These are phyloP conservation scores for Dendrobium huoshanense DNA, from an alignment of 106 monocot genomes.

Conservation along the genomic window DNA sequence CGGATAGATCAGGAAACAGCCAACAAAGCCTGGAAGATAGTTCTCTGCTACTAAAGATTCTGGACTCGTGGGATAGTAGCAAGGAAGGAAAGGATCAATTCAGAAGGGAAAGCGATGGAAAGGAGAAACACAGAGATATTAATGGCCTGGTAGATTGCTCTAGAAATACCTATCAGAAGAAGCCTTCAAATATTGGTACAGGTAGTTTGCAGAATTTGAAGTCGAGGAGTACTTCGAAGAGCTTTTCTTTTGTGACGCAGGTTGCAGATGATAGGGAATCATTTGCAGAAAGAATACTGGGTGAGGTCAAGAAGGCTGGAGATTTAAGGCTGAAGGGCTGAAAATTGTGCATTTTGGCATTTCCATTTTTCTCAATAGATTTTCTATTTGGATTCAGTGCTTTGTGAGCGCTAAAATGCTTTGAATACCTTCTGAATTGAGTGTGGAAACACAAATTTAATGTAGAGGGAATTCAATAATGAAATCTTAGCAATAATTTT, in stretches of 20 bases:
- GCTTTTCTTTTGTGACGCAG: constrained; percentile 42
- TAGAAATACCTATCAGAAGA: constrained; percentile 4
- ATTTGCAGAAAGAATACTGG: constrained; percentile 44
- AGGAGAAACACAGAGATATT: constrained; percentile 8
- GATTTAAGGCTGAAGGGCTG: constrained; percentile 12
- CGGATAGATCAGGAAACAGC: neutral
- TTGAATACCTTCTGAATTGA: too few relatives aligned
- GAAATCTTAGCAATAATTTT: too few relatives aligned
- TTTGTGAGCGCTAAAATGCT: too few relatives aligned
- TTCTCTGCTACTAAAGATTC: constrained; percentile 51
- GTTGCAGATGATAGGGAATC: constrained; percentile 35
- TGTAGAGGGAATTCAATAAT: too few relatives aligned
- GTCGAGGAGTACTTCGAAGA: constrained; percentile 17
- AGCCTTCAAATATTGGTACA: constrained; percentile 1
- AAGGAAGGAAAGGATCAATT: constrained; percentile 25
- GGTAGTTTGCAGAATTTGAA: constrained; percentile 5
- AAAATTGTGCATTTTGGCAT: neutral
- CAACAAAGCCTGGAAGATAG: constrained; percentile 32
- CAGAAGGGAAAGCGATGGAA: neutral
- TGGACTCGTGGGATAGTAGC: constrained; percentile 47
- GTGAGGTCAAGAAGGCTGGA: constrained; percentile 38
- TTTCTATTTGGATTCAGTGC: too few relatives aligned
- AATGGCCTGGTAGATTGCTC: constrained; percentile 50
- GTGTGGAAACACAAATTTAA: too few relatives aligned
- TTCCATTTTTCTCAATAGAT: neutral